A percentile compares a stretch with the other conserved stretches of the same genome.
Evolutionary conservation across 345 rosid species (phyloP).

Genomic region (Populus tremula): DNA sequence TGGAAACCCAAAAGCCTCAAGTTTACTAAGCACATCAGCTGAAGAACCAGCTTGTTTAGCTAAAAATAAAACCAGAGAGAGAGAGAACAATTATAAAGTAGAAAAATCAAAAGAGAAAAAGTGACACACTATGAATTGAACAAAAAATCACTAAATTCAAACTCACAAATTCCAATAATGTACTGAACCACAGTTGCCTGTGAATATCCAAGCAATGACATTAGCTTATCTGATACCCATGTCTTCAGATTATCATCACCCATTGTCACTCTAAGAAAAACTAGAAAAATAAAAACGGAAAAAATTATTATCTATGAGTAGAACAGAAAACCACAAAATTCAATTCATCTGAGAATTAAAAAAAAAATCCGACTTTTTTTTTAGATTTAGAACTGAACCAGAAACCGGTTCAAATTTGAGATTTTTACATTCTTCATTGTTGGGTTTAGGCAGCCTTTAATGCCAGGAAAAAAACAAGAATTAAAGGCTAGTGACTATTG

Average conservation of each 20-base stretch:
- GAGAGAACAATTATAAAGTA: too few relatives aligned
- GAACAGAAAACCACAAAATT: neutral
- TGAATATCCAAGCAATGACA: constrained; percentile 71
- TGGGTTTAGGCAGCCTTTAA: too few relatives aligned
- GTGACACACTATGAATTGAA: neutral
- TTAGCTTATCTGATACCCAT: constrained; percentile 85
- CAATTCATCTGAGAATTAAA: too few relatives aligned
- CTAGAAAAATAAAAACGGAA: too few relatives aligned
- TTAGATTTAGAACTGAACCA: too few relatives aligned
- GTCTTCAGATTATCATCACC: constrained; percentile 55
- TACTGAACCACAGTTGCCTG: constrained; percentile 68
- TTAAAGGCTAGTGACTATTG: too few relatives aligned
- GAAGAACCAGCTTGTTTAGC: constrained; percentile 73
- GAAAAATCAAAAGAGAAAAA: neutral
- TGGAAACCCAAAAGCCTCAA: constrained; percentile 51
- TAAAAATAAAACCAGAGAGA: constrained; percentile 12
- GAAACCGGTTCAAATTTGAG: too few relatives aligned
- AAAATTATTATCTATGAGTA: too few relatives aligned
- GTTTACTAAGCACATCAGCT: constrained; percentile 45
- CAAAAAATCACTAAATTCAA: neutral
- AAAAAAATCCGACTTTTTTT: too few relatives aligned
- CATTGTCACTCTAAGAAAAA: constrained; percentile 32
- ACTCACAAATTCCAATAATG: constrained; percentile 62
- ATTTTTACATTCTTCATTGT: neutral
- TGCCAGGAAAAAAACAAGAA: too few relatives aligned